phyloP scores from a whole-genome alignment of 176 grass and related monocot species.

The Carex cristatella region DNA sequence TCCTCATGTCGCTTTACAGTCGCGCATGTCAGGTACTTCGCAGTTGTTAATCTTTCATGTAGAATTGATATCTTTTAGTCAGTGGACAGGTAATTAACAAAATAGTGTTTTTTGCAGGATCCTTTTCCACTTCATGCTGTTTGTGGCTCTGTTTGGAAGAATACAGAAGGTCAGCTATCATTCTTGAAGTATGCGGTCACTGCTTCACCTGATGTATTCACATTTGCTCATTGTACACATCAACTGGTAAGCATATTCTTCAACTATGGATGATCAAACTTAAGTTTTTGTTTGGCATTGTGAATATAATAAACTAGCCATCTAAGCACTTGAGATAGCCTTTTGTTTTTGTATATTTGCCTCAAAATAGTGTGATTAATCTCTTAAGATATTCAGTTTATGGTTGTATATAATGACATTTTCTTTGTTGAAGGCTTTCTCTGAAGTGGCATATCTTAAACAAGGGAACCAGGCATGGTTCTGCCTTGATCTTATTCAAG shows the following conservation, averaged over 20 bases:
- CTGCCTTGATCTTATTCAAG: conserved; percentile 72
- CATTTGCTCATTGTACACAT: conserved; percentile 61
- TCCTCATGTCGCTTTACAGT: conserved; percentile 78
- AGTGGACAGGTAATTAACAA: conserved; percentile 20
- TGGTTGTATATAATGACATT: neutral
- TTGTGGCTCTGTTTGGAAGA: conserved; percentile 87
- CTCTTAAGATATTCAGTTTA: neutral
- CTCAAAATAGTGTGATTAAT: neutral
- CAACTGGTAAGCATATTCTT: conserved; percentile 11
- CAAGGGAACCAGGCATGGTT: conserved; percentile 83
- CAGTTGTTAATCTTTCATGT: neutral
- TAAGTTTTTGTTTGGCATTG: neutral
- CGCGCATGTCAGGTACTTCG: conserved; percentile 64
- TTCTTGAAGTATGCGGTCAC: conserved; percentile 77
- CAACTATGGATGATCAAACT: neutral
- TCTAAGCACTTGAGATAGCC: neutral
- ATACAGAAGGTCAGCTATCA: conserved; percentile 88
- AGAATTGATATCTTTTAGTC: neutral
- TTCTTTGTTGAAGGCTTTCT: conserved; percentile 45
- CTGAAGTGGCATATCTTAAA: conserved; percentile 49
- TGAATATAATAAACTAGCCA: neutral
- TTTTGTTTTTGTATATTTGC: neutral
- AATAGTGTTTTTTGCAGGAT: conserved; percentile 45
- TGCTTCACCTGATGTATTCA: conserved; percentile 55
- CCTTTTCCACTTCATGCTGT: conserved; percentile 84